Conservation (phyloP, 192 early-diverging fungal genomes). For the Phycomyces blakesleeanus region DNA sequence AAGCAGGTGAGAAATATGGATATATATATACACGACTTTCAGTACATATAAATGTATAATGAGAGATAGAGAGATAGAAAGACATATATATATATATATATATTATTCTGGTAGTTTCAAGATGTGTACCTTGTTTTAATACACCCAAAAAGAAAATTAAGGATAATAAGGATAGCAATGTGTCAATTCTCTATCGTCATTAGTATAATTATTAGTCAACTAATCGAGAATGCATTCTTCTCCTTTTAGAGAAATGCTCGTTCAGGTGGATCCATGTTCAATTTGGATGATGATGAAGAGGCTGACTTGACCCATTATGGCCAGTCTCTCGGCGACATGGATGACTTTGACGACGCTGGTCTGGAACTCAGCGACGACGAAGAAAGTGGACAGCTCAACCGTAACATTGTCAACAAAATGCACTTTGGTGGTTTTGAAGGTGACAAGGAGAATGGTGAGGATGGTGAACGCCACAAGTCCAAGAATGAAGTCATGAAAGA, state of each 20-base stretch:
- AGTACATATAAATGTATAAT: no score
- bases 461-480: constrained; percentile 54
- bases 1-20: constrained; percentile 46
- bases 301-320: constrained; percentile 89
- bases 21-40: no score
- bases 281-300: constrained; percentile 76
- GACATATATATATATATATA: no score
- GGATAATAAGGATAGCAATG: no score
- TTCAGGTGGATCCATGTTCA: constrained; percentile 55
- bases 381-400: constrained; percentile 62
- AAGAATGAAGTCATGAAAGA: constrained; percentile 97
- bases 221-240: no score
- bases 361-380: constrained; percentile 54
- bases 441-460: constrained; percentile 35
- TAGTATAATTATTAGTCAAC: no score
- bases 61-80: background rate
- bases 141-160: no score
- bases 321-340: constrained; percentile 79
- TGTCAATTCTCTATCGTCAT: no score
- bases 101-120: no score
- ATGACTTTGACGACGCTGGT: constrained; percentile 76
- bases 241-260: constrained; percentile 36
- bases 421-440: constrained; percentile 93
- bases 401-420: constrained; percentile 59
- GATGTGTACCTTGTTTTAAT: no score